Conservation (phyloP, 208 protist species). For the Vickermania spadyakhi region DNA sequence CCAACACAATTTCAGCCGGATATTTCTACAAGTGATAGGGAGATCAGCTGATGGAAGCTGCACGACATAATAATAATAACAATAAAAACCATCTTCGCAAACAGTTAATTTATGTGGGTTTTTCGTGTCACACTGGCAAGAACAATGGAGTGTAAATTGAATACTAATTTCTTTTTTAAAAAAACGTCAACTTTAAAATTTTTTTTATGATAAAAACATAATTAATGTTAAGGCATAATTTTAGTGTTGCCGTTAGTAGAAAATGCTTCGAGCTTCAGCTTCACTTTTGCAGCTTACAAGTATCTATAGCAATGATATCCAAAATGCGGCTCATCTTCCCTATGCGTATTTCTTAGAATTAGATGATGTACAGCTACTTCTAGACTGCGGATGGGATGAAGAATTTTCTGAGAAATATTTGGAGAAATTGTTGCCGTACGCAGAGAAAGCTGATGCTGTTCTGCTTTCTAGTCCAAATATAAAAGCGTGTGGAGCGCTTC, state of each 20-base stretch:
- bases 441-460: constrained; percentile 47
- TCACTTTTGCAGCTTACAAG: constrained; percentile 28
- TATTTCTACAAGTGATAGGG: not conserved
- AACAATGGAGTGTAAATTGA: no score
- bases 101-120: no score
- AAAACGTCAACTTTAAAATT: not conserved
- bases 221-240: not conserved
- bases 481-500: constrained; percentile 68
- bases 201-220: not conserved
- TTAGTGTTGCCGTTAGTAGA: not conserved
- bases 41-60: no score
- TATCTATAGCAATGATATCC: constrained; percentile 23
- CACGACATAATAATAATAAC: no score
- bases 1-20: not conserved
- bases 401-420: constrained; percentile 44
- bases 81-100: no score
- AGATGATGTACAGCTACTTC: constrained; percentile 70
- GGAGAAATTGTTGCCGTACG: constrained; percentile 31
- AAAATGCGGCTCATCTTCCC: constrained; percentile 21
- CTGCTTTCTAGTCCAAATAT: constrained; percentile 75
- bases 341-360: constrained; percentile 75
- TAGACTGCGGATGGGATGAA: constrained; percentile 85
- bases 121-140: no score
- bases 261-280: constrained; percentile 42
- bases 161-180: not conserved